Percentiles rank a stretch among this genome's conserved stretches.
Conservation (phyloP, 371 early-diverging fungal genomes). For the Amoeboradix gromovi region DNA sequence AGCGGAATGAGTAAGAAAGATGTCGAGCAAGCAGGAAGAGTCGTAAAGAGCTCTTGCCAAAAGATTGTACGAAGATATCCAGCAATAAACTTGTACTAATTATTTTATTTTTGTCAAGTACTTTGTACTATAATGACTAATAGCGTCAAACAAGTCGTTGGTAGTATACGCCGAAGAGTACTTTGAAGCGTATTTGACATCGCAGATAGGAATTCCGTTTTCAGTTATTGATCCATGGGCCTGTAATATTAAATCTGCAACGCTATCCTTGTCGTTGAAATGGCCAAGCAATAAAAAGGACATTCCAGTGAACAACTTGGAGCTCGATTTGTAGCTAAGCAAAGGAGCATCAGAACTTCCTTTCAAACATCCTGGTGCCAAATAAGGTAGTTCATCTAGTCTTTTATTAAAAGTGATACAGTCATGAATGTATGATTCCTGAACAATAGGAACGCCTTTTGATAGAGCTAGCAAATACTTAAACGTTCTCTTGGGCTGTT, state of each 20-base stretch:
- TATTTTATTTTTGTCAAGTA: not conserved
- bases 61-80: conserved; percentile 2
- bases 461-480: not conserved
- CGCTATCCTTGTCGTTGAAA: not conserved
- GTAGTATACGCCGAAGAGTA: not conserved
- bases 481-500: not conserved
- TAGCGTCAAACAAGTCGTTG: not conserved
- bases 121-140: not conserved
- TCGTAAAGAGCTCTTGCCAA: conserved; percentile 10
- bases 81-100: not conserved
- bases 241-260: not conserved
- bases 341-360: not conserved
- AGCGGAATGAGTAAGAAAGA: conserved; percentile 47
- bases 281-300: not conserved
- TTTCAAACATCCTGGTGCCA: not conserved
- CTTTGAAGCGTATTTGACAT: not conserved
- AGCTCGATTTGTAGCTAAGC: not conserved
- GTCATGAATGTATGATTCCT: not conserved
- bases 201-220: not conserved
- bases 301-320: not conserved
- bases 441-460: not conserved
- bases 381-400: not conserved
- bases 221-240: not conserved
- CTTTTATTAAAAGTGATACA: not conserved
- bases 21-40: conserved; percentile 41